Base-by-base conservation (phyloP, 176 grass and related monocot genomes). In the Oryza rufipogon region DNA sequence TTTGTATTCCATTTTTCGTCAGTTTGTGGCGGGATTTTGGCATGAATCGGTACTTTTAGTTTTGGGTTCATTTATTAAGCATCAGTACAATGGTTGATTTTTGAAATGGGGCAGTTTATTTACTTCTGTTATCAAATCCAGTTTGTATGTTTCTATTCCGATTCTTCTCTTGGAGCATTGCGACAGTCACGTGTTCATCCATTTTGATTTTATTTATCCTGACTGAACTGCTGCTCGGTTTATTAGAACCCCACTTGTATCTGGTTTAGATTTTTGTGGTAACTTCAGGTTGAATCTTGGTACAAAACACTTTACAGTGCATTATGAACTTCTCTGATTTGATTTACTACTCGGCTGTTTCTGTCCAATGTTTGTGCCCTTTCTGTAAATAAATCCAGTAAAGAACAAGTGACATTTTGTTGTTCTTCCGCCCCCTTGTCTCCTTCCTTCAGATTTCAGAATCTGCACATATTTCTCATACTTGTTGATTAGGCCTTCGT, bases 161-260 rank as follows among this genome's bases (percentile, higher is more conserved):
- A 28, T 64, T 32, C 69, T 79, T 80, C 48, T 51, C 33, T 49
- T 70, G 61, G 49, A 84, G 64, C 76, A 71, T 3, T 80, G 70
- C 64, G 32, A 26, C 52, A 76, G 44, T 78, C 81, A 91, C 65
- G 32, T 87, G 85, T 80, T 75, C 67, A 19, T 80, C 34, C 34
- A 33, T 22, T 80, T 87, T 54, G 41, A 22, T 80, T 87, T 66
- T 17, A 70, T 83, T 70, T 79, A 28, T 83, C 23, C 23, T 81
- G 46, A 16, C 83, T 51, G 17, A 38, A 44, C 36, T 61, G 39
- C 8, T 70, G 48, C 5, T 58, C 0, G 19, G 3, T 77, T 38
- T 64, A 22, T 52, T 88, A 56, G 41, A n/a, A 36, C 10, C 26
- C 26, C 26, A 52, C 26, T 17, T 81, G 32, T 2, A 32, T 71